Conservation (phyloP, 2,329 filamentous ascomycete species). For the Xylaria multiplex region DNA sequence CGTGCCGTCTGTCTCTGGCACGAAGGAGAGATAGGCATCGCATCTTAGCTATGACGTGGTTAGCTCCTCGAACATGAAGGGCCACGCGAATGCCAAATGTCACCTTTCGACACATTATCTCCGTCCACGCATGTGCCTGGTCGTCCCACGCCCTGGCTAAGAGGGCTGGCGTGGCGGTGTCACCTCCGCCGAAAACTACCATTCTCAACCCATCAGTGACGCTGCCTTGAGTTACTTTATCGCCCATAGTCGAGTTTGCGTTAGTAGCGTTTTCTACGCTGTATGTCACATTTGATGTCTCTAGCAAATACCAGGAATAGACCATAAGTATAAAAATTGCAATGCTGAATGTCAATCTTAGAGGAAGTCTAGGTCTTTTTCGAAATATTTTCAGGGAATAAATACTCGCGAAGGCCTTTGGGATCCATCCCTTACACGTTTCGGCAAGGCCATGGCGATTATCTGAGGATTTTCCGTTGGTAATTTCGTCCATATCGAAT, state of each 20-base stretch:
- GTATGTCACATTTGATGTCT: not conserved
- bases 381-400: slow-evolving; percentile 37
- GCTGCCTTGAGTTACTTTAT: slow-evolving; percentile 5
- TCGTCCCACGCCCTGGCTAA: slow-evolving; percentile 23
- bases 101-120: slow-evolving; percentile 61
- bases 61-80: slow-evolving; percentile 14
- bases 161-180: slow-evolving; percentile 54
- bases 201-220: slow-evolving; percentile 55
- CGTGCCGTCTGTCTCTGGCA: slow-evolving; percentile 57
- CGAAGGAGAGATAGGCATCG: slow-evolving; percentile 57
- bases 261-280: slow-evolving; percentile 14
- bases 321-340: slow-evolving; percentile 37
- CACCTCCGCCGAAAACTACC: slow-evolving; percentile 64
- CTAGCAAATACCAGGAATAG: slow-evolving; percentile 30
- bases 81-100: slow-evolving; percentile 36
- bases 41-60: slow-evolving; percentile 56
- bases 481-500: not conserved
- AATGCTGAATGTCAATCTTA: slow-evolving; percentile 36
- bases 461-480: not conserved
- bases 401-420: slow-evolving; percentile 34
- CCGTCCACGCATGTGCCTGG: slow-evolving; percentile 55
- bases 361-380: slow-evolving; percentile 37
- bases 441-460: not conserved
- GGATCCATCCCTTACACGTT: slow-evolving; percentile 3
- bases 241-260: slow-evolving; percentile 23